Percentiles rank a stretch among this genome's conserved stretches.
phyloP scores from a whole-genome alignment of 2,329 filamentous ascomycete species.

The Trichoderma sp. region DNA sequence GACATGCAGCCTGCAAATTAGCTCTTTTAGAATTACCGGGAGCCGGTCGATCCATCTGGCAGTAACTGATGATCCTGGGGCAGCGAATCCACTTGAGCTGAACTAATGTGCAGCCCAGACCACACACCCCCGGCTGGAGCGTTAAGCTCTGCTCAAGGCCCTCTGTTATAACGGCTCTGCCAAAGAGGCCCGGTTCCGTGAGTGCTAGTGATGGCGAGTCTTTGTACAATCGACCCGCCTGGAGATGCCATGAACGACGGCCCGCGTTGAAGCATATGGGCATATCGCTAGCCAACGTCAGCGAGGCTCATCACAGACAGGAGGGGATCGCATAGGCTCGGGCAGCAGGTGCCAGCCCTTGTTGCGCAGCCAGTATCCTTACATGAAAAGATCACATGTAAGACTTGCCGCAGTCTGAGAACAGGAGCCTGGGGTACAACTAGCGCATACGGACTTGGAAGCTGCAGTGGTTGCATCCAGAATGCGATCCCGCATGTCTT shows the following conservation, averaged over 20 bases:
- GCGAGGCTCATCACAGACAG: background rate
- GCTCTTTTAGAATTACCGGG: background rate
- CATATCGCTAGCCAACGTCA: conserved; percentile 6
- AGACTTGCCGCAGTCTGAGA: background rate
- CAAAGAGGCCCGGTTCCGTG: background rate
- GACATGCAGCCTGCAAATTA: conserved; percentile 2
- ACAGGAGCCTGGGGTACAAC: background rate
- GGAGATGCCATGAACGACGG: background rate
- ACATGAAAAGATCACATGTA: background rate
- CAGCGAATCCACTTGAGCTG: background rate
- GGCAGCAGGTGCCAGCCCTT: background rate
- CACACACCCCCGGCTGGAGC: background rate
- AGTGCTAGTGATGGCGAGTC: background rate
- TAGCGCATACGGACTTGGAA: background rate
- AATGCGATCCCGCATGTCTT: conserved; percentile 10
- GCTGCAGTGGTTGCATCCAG: background rate
- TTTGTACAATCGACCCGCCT: background rate
- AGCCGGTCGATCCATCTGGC: conserved; percentile 22
- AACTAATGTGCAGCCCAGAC: conserved; percentile 1
- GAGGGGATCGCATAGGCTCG: background rate
- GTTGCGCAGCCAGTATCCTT: background rate
- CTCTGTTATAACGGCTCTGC: background rate
- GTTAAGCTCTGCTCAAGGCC: background rate
- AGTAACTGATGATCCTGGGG: background rate
- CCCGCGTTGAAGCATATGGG: background rate